Evolutionary conservation across 352 stramenopile genomes (phyloP).

Genomic region (Globisporangium barbulae): DNA sequence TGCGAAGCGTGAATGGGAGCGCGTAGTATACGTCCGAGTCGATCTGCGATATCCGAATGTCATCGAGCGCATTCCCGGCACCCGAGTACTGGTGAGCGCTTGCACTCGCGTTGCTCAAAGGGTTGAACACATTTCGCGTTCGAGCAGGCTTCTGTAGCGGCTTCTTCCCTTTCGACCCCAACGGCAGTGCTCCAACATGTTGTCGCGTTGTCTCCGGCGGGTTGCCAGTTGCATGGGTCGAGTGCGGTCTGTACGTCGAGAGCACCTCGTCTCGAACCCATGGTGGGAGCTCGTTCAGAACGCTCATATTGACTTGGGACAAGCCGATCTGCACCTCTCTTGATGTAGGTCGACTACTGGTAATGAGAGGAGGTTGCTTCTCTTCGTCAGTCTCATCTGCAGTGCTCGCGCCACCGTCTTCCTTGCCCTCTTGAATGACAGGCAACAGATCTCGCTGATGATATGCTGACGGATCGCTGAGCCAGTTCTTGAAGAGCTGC

Average conservation of each 20-base stretch:
- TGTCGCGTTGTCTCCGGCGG: background rate
- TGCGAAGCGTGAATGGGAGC: constrained; percentile 59
- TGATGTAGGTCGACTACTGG: constrained; percentile 3
- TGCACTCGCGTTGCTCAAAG: constrained; percentile 13
- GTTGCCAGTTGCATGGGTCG: background rate
- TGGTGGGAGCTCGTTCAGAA: constrained; percentile 57
- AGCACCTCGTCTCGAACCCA: constrained; percentile 62
- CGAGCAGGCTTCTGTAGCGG: constrained; percentile 20
- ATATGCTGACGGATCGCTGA: constrained; percentile 26
- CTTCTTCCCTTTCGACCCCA: constrained; percentile 27
- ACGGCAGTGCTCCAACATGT: no score
- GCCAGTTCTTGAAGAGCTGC: constrained; percentile 54
- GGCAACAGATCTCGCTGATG: background rate
- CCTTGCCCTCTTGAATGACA: background rate
- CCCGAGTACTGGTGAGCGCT: background rate
- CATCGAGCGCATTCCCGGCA: constrained; percentile 43
- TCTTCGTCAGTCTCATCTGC: background rate
- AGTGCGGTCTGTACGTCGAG: constrained; percentile 20
- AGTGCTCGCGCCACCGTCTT: background rate
- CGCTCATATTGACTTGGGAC: constrained; percentile 63
- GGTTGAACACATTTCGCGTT: constrained; percentile 32
- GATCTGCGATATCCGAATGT: constrained; percentile 76
- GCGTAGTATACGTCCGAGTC: constrained; percentile 74
- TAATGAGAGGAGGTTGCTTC: background rate
- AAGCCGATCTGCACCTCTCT: constrained; percentile 17